Conservation (phyloP, 371 early-diverging fungal species). For the Mortierella sp. region DNA sequence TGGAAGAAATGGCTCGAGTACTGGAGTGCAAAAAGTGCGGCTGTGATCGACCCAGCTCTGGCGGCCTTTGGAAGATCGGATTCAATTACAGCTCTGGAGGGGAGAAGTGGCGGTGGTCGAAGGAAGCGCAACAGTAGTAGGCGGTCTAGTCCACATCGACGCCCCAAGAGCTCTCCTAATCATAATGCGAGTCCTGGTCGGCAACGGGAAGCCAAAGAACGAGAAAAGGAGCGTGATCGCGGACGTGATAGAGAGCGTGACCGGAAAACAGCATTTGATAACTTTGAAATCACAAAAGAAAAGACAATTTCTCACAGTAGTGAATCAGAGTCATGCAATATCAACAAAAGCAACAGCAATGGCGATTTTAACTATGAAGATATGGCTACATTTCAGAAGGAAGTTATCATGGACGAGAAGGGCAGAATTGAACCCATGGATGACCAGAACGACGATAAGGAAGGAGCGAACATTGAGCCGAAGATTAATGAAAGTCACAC, state of each 20-base stretch:
- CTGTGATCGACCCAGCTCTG: slow-evolving; percentile 50
- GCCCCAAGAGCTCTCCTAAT: slow-evolving; percentile 8
- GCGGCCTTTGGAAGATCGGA: slow-evolving; percentile 45
- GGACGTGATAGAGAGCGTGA: slow-evolving; percentile 42
- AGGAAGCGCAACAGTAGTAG: slow-evolving; percentile 38
- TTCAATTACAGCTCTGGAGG: slow-evolving; percentile 17
- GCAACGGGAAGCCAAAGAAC: slow-evolving; percentile 28
- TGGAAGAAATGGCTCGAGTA: slow-evolving; percentile 56
- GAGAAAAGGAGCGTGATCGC: slow-evolving; percentile 47
- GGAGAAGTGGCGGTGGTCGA: slow-evolving; percentile 8
- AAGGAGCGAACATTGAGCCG: background rate
- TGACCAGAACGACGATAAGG: background rate
- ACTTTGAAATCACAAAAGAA: slow-evolving; percentile 14
- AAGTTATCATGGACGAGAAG: slow-evolving; percentile 6
- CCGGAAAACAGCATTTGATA: slow-evolving; percentile 26
- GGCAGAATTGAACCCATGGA: slow-evolving; percentile 8
- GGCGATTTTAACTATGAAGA: background rate
- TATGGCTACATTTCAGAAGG: slow-evolving; percentile 5
- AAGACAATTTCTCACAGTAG: slow-evolving; percentile 7
- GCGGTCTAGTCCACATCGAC: slow-evolving; percentile 36
- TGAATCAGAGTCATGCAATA: slow-evolving; percentile 22
- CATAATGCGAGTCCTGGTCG: slow-evolving; percentile 34
- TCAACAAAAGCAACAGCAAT: background rate
- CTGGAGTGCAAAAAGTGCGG: slow-evolving; percentile 51
- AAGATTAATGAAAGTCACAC: slow-evolving; percentile 6